Evolutionary conservation across 2,329 filamentous ascomycete genomes (phyloP).

Genomic region (Arachnomyces sp.): DNA sequence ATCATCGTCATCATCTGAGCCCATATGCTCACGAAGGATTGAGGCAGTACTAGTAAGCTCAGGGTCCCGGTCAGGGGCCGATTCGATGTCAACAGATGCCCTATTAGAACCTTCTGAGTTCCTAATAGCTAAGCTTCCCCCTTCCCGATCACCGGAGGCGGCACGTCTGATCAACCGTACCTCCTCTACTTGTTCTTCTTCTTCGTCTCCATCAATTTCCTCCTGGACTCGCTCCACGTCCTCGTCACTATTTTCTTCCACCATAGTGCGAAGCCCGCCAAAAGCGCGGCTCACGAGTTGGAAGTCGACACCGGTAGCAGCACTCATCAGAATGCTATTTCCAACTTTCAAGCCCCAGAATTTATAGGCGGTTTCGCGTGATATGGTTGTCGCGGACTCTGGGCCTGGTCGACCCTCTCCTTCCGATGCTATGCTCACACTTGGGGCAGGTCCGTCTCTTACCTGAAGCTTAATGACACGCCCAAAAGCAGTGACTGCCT

Average conservation of each 20-base stretch:
- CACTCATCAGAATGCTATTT: conserved; percentile 51
- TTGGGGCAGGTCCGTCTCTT: conserved; percentile 39
- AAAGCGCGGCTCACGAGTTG: conserved; percentile 52
- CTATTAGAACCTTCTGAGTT: conserved; percentile 9
- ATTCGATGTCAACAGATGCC: conserved; percentile 17
- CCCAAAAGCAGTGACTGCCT: conserved; percentile 50
- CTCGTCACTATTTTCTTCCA: conserved; percentile 28
- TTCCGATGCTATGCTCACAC: conserved; percentile 20
- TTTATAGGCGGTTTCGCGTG: conserved; percentile 34
- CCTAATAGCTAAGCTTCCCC: conserved; percentile 8
- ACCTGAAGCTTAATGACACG: conserved; percentile 46
- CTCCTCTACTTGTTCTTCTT: conserved; percentile 35
- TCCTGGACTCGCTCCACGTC: conserved; percentile 38
- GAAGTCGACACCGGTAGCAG: conserved; percentile 48
- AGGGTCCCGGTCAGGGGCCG: conserved; percentile 17
- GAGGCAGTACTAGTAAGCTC: conserved; percentile 22
- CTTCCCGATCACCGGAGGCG: conserved; percentile 2
- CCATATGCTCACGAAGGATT: conserved; percentile 24
- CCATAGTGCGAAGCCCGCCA: conserved; percentile 46
- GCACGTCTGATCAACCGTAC: conserved; percentile 21
- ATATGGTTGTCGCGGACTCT: conserved; percentile 25
- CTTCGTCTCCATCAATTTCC: conserved; percentile 38
- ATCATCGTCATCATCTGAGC: conserved; percentile 14
- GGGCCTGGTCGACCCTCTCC: conserved; percentile 1
- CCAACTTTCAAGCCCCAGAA: conserved; percentile 56